Evolutionary conservation across 495 filamentous ascomycete genomes (phyloP).

Genomic region (Neurospora sp.): DNA sequence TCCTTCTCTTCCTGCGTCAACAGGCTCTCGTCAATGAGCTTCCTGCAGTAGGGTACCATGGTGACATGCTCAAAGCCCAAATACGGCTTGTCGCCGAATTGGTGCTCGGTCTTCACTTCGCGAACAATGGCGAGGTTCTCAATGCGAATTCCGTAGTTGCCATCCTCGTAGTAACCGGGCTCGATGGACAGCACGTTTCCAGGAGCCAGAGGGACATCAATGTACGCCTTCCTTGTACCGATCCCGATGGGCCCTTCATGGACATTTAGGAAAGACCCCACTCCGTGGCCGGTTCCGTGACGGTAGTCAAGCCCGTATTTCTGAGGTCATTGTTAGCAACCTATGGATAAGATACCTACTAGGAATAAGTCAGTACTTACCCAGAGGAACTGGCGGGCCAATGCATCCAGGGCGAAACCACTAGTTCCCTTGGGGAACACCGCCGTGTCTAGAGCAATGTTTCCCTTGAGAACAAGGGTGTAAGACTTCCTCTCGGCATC

Average conservation of each 20-base stretch:
- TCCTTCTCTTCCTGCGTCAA: conserved; percentile 66
- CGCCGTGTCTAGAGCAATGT: conserved; percentile 78
- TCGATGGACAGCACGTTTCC: conserved; percentile 95
- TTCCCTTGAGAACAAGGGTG: conserved; percentile 92
- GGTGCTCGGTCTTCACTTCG: conserved; percentile 74
- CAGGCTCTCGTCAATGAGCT: conserved; percentile 67
- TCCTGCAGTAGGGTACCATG: conserved; percentile 88
- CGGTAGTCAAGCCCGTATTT: conserved; percentile 86
- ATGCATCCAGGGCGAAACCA: conserved; percentile 79
- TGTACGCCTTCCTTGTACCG: conserved; percentile 81
- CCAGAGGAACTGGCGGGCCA: conserved; percentile 92
- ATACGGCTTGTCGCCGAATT: conserved; percentile 88
- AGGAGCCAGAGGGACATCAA: conserved; percentile 78
- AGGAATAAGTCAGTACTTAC: conserved; percentile 22
- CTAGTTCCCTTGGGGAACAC: conserved; percentile 93
- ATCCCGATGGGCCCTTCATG: conserved; percentile 98
- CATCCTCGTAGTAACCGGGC: conserved; percentile 97
- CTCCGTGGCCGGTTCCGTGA: conserved; percentile 93
- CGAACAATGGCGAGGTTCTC: conserved; percentile 89
- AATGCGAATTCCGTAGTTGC: conserved; percentile 93
- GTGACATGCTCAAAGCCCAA: conserved; percentile 95
- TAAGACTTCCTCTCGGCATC: conserved; percentile 83
- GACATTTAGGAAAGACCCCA: conserved; percentile 87
- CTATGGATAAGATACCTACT: background rate
- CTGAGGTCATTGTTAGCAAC: conserved; percentile 18